phyloP scores from a whole-genome alignment of 2,329 filamentous ascomycete genomes.

The Conoideocrella luteorostrata region DNA sequence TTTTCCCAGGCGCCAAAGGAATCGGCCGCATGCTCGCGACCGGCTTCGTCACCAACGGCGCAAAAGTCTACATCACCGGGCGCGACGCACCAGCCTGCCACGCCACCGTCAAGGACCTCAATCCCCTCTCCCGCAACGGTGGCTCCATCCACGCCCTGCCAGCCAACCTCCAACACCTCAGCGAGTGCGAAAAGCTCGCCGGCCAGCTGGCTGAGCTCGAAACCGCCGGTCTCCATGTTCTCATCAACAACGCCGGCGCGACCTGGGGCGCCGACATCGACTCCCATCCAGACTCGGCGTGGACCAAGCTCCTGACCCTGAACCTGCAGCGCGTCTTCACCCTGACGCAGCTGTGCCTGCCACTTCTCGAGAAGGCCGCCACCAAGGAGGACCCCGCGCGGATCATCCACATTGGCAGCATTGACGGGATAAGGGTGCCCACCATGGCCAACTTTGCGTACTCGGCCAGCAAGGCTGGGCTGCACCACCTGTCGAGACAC shows the following conservation, averaged over 20 bases:
- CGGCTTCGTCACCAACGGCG: slow-evolving; percentile 58
- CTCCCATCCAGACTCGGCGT: slow-evolving; percentile 50
- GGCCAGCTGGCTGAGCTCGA: slow-evolving; percentile 44
- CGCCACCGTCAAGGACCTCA: slow-evolving; percentile 49
- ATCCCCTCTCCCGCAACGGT: slow-evolving; percentile 33
- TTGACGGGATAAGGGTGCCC: slow-evolving; percentile 57
- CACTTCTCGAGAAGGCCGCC: slow-evolving; percentile 47
- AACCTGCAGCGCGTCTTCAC: slow-evolving; percentile 65
- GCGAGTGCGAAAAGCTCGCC: slow-evolving; percentile 48
- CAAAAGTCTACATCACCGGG: slow-evolving; percentile 60
- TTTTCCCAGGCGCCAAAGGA: slow-evolving; percentile 43
- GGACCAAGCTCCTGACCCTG: slow-evolving; percentile 54
- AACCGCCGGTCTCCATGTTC: slow-evolving; percentile 45
- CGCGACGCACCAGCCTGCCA: slow-evolving; percentile 54
- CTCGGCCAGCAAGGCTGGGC: slow-evolving; percentile 54
- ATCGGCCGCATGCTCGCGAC: slow-evolving; percentile 63
- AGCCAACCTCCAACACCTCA: slow-evolving; percentile 57
- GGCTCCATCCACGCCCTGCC: slow-evolving; percentile 52
- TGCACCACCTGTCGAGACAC: slow-evolving; percentile 57
- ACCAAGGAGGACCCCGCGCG: slow-evolving; percentile 40
- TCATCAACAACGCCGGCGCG: slow-evolving; percentile 61
- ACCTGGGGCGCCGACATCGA: slow-evolving; percentile 58
- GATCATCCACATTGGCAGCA: slow-evolving; percentile 58
- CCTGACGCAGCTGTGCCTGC: slow-evolving; percentile 55
- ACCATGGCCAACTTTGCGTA: slow-evolving; percentile 54